Conservation (phyloP, 805 yeast genomes). For the Candida awuae region DNA sequence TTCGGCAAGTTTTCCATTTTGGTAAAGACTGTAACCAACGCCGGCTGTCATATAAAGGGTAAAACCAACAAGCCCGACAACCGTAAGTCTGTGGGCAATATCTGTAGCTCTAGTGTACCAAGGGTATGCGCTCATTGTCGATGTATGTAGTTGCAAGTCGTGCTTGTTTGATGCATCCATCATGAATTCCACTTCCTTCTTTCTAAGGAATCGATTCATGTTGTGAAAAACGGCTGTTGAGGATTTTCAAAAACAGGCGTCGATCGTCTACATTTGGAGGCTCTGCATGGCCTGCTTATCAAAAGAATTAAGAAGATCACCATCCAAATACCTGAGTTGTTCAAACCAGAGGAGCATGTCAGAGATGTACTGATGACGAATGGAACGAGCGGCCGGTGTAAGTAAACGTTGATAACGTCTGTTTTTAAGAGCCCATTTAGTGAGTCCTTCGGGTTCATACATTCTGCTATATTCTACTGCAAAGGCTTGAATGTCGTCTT, state of each 20-base stretch:
- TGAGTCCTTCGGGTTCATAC: slow-evolving; percentile 24
- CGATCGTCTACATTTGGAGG: slow-evolving; percentile 4
- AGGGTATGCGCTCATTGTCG: slow-evolving; percentile 34
- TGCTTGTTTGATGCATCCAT: too few species aligned
- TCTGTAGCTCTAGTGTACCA: slow-evolving; percentile 74
- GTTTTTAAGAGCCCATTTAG: slow-evolving; percentile 37
- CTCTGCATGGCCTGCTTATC: too few species aligned
- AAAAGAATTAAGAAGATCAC: too few species aligned
- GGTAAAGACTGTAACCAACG: slow-evolving; percentile 43
- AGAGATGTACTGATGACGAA: slow-evolving; percentile 15
- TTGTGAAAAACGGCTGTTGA: too few species aligned
- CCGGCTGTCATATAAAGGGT: slow-evolving; percentile 43
- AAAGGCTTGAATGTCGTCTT: slow-evolving; percentile 47
- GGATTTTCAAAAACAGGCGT: not conserved
- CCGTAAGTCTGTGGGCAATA: slow-evolving; percentile 64
- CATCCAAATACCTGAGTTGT: slow-evolving; percentile 23
- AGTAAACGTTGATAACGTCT: slow-evolving; percentile 9
- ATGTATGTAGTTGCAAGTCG: not conserved
- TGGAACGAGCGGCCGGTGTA: too few species aligned
- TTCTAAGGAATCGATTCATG: too few species aligned
- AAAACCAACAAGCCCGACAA: slow-evolving; percentile 53
- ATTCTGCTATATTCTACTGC: slow-evolving; percentile 38
- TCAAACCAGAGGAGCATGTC: slow-evolving; percentile 23
- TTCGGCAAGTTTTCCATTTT: slow-evolving; percentile 45
- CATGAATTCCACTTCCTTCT: too few species aligned